phyloP scores from a whole-genome alignment of 2,329 filamentous ascomycete genomes.

The Alternaria sp. region DNA sequence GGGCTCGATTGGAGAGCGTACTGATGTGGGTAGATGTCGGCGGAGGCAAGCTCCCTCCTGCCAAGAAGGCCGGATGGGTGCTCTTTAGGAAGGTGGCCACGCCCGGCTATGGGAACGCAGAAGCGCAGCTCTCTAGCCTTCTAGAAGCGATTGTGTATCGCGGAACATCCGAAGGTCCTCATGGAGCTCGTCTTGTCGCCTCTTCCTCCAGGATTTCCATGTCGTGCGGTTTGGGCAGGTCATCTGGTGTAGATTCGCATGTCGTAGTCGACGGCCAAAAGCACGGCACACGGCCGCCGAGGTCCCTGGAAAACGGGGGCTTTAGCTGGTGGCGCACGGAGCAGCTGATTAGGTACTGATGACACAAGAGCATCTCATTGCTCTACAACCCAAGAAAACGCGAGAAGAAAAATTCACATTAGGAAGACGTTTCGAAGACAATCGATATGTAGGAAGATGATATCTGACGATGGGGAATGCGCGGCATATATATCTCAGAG shows the following conservation, averaged over 20 bases:
- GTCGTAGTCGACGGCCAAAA: neutral
- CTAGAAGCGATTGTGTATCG: neutral
- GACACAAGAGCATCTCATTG: neutral
- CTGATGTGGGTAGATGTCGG: neutral
- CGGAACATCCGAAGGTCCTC: neutral
- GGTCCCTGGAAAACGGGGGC: neutral
- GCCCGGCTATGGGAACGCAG: neutral
- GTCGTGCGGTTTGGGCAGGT: neutral
- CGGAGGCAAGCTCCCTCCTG: neutral
- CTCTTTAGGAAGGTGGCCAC: slow-evolving; percentile 2
- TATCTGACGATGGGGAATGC: neutral
- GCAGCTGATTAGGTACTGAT: neutral
- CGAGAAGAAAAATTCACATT: neutral
- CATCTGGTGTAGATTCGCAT: neutral
- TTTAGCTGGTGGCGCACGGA: neutral
- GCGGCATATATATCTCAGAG: slow-evolving; percentile 1
- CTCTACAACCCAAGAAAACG: neutral
- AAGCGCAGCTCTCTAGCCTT: neutral
- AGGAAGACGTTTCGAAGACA: neutral
- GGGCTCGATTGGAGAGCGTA: neutral
- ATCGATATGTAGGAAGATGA: neutral
- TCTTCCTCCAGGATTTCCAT: neutral
- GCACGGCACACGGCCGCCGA: slow-evolving; percentile 1
- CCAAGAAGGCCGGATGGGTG: slow-evolving; percentile 2
- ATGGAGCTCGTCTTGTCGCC: neutral